Evolutionary conservation across 169 alveolate genomes (phyloP).

Genomic region (Amoebophrya sp.): DNA sequence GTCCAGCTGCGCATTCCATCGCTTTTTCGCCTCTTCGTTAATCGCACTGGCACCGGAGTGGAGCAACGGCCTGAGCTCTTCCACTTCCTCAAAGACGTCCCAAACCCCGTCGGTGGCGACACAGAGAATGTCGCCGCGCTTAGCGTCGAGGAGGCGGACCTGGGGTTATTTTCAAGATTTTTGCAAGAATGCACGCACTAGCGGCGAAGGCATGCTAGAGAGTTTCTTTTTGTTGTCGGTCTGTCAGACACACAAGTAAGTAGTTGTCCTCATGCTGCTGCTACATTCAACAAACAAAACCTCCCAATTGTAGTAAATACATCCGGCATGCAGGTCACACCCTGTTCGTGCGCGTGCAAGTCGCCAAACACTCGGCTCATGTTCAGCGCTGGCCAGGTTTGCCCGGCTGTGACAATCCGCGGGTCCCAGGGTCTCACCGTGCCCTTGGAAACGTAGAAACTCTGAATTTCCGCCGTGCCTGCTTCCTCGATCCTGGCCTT

Average conservation of each 20-base stretch:
- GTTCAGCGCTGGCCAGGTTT: background rate
- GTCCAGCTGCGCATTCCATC: background rate
- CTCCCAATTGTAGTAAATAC: too few species aligned
- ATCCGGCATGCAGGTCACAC: background rate
- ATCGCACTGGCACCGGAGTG: background rate
- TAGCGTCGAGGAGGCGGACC: background rate
- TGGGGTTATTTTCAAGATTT: too few species aligned
- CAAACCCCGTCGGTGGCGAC: background rate
- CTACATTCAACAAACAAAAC: too few species aligned
- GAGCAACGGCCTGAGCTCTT: background rate
- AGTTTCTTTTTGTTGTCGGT: too few species aligned
- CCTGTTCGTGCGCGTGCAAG: background rate
- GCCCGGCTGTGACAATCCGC: background rate
- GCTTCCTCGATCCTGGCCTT: slow-evolving; percentile 51
- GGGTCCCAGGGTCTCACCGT: background rate
- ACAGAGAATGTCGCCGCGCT: background rate
- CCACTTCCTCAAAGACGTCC: background rate
- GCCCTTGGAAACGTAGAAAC: background rate
- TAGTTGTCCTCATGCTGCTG: too few species aligned
- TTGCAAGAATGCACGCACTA: too few species aligned
- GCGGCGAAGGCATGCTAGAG: too few species aligned
- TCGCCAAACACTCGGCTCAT: background rate
- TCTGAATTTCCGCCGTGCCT: background rate
- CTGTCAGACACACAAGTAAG: too few species aligned
- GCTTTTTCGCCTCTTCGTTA: background rate